phyloP scores from a whole-genome alignment of 345 rosid species.

The Pugionium dolabratum region DNA sequence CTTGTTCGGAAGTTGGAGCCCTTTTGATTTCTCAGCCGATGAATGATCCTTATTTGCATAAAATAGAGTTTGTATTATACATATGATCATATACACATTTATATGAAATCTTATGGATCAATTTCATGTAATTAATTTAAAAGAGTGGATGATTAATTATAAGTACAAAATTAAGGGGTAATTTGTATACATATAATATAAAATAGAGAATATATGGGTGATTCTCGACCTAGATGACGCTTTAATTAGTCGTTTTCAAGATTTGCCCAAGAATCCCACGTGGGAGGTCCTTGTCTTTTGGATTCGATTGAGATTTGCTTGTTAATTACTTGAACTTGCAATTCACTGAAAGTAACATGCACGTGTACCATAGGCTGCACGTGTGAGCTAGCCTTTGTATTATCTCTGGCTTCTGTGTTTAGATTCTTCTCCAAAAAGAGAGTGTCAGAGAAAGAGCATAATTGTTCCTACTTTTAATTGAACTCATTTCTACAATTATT shows the following conservation, averaged over 20 bases:
- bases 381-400: slow-evolving; percentile 22
- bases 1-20: slow-evolving; percentile 46
- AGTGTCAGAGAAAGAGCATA: slow-evolving; percentile 43
- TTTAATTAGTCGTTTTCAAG: slow-evolving; percentile 34
- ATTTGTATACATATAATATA: slow-evolving; percentile 1
- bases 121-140: slow-evolving; percentile 24
- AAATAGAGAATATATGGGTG: neutral
- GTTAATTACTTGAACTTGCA: slow-evolving; percentile 33
- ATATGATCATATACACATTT: slow-evolving; percentile 26
- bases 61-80: slow-evolving; percentile 14
- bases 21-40: slow-evolving; percentile 40
- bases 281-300: slow-evolving; percentile 41
- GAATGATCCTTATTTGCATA: slow-evolving; percentile 26
- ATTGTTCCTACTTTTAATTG: slow-evolving; percentile 33
- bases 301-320: slow-evolving; percentile 42
- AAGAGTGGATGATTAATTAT: slow-evolving; percentile 3
- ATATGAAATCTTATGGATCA: slow-evolving; percentile 20
- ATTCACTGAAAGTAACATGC: slow-evolving; percentile 35
- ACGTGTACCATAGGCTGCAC: slow-evolving; percentile 35
- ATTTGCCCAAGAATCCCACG: slow-evolving; percentile 30
- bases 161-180: slow-evolving; percentile 15
- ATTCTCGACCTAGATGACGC: slow-evolving; percentile 1
- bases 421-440: slow-evolving; percentile 26
- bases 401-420: slow-evolving; percentile 15
- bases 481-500: slow-evolving; percentile 13